Percentiles rank a stretch among this genome's conserved stretches.
These are phyloP conservation scores for Trichosporon sp. DNA, from an alignment of 1,284 basidiomycete species.

Conservation along the genomic window DNA sequence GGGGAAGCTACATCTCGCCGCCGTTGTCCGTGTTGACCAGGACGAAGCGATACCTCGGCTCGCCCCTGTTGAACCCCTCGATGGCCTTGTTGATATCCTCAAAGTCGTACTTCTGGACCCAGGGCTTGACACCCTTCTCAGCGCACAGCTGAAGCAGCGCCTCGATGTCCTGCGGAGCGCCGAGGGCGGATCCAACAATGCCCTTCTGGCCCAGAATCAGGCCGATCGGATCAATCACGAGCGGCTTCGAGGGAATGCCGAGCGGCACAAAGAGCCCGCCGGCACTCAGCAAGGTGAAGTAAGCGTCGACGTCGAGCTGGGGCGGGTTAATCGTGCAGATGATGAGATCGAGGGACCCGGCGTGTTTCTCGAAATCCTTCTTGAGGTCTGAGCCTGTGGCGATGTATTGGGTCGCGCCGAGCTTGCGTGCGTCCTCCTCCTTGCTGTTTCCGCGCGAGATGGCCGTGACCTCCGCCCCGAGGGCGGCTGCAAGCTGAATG, in stretches of 20 bases:
- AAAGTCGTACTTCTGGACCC: constrained; percentile 46
- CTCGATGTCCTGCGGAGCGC: constrained; percentile 56
- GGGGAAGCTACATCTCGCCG: constrained; percentile 30
- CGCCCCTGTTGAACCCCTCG: constrained; percentile 52
- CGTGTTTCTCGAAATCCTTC: constrained; percentile 41
- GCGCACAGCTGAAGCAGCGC: constrained; percentile 53
- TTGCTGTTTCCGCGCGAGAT: constrained; percentile 60
- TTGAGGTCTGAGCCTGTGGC: constrained; percentile 42
- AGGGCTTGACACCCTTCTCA: constrained; percentile 38
- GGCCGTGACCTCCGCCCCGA: constrained; percentile 65
- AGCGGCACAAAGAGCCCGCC: constrained; percentile 53
- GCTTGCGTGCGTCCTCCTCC: constrained; percentile 58
- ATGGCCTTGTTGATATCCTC: constrained; percentile 58
- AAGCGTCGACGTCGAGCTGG: constrained; percentile 41
- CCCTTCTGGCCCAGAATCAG: constrained; percentile 46
- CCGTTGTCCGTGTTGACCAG: constrained; percentile 49
- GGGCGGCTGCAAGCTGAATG: constrained; percentile 58
- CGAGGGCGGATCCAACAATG: constrained; percentile 44
- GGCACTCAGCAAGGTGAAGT: constrained; percentile 53
- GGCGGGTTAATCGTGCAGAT: constrained; percentile 51
- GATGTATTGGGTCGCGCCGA: constrained; percentile 57
- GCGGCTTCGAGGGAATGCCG: constrained; percentile 45
- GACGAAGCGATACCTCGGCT: constrained; percentile 57
- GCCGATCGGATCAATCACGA: constrained; percentile 39
- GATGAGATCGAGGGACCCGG: constrained; percentile 55